phyloP scores from a whole-genome alignment of 805 yeast genomes.

The Suhomyces sp. region DNA sequence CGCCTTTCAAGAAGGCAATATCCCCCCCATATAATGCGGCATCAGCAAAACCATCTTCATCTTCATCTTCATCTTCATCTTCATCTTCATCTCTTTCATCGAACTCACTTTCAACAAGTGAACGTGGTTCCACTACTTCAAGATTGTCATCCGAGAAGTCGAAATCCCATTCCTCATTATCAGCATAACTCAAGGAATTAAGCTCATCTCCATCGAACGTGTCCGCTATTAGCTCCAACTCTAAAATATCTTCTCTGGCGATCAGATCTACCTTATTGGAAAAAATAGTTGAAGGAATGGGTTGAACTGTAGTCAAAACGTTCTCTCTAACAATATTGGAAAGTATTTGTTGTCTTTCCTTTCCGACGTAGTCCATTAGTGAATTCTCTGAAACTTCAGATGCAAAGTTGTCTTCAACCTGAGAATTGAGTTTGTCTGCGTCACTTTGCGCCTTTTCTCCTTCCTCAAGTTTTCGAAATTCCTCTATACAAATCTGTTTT shows the following conservation, averaged over 20 bases:
- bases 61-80: slow-evolving; percentile 20
- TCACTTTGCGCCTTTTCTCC: slow-evolving; percentile 7
- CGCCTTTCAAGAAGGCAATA: slow-evolving; percentile 14
- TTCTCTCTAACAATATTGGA: slow-evolving; percentile 17
- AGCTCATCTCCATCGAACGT: slow-evolving; percentile 36
- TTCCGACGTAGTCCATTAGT: slow-evolving; percentile 7
- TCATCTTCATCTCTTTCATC: slow-evolving; percentile 38
- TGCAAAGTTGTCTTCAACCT: not conserved
- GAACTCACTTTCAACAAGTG: no score
- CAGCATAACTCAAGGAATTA: slow-evolving; percentile 19
- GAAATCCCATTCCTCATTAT: slow-evolving; percentile 39
- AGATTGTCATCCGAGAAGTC: no score
- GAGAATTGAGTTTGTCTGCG: slow-evolving; percentile 11
- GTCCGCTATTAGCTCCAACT: slow-evolving; percentile 55
- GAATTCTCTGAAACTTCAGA: slow-evolving; percentile 10
- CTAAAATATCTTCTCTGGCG: slow-evolving; percentile 47
- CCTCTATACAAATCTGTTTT: slow-evolving; percentile 24
- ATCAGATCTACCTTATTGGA: no score
- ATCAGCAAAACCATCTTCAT: slow-evolving; percentile 33
- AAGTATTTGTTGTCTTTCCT: slow-evolving; percentile 12
- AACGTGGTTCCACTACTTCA: no score
- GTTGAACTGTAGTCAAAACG: no score
- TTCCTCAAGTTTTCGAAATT: slow-evolving; percentile 13
- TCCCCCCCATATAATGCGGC: slow-evolving; percentile 24
- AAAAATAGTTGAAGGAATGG: slow-evolving; percentile 5